Evolutionary conservation across 805 yeast species (phyloP), one percentile per base, ranked within the genome.

Genomic region (Saccharomycopsis malanga): DNA sequence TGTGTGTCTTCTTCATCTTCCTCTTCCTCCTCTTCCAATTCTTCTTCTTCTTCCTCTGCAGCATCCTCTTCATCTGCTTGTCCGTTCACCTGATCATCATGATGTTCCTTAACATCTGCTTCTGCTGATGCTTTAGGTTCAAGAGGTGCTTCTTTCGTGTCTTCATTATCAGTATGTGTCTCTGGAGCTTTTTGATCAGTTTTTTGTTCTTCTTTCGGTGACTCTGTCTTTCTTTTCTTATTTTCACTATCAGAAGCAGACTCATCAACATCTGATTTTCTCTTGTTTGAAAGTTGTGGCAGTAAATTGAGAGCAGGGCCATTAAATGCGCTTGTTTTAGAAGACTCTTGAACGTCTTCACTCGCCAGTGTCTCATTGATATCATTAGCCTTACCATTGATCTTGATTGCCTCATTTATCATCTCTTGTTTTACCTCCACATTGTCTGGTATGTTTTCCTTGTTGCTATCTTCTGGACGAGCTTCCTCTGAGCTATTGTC

Each of bases 11-110:
- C 64, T 12, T 59, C 62, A n/a, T 46, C 56, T n/a, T 54, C 55
- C 20, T 58, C 43, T 42, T 39, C 48, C n/a, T 56, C 64, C 9
- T 55, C 61, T 12, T 57, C 61, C 20, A 50, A 56, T 15, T 44
- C 60, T 18, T 52, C 58, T 15, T 55, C 61, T 35, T 58, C 61
- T 6, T 49, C 61, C 20, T 45, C 54, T 44, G 49, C 56, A n/a
- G 53, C 39, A 7, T 55, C 59, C 22, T 54, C 58, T 10, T 55
- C 60, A 2, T 56, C 57, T 12, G 47, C 47, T 14, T 53, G 46
- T 18, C 54, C 18, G 6, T 39, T 32, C 38, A 23, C 24, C 20
- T 29, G 27, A n/a, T 18, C 27, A 14, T 23, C 44, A 3, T 10
- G 20, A 14, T 4, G 32, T 20, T 30, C 39, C 14, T 39, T 18